phyloP scores from a whole-genome alignment of 1,139 yeast species.

The Tardiomyces depauwii region DNA sequence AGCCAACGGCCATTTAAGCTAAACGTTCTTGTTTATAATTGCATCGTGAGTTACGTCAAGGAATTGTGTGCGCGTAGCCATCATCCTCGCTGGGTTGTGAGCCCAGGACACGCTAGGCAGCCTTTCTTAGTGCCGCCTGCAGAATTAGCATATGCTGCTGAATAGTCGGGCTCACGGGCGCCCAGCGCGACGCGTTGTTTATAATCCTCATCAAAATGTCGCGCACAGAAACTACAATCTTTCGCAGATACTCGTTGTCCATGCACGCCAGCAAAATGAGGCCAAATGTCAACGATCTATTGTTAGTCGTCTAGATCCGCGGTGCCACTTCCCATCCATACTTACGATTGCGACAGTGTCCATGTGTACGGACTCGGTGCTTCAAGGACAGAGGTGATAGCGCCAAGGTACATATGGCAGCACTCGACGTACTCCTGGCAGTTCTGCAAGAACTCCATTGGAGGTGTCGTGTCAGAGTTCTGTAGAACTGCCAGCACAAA shows the following conservation, averaged over 20 bases:
- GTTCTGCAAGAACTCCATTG: conserved; percentile 6
- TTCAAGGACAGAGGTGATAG: conserved; percentile 5
- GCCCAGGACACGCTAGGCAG: too few relatives aligned
- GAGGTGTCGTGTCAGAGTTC: conserved; percentile 1
- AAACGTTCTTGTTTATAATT: too few relatives aligned
- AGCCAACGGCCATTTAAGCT: too few relatives aligned
- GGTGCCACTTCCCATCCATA: conserved; percentile 9
- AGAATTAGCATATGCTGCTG: not conserved
- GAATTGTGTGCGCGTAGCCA: too few relatives aligned
- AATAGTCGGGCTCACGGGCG: not conserved
- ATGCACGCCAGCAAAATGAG: not conserved
- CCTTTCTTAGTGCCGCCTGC: not conserved
- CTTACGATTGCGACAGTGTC: conserved; percentile 9
- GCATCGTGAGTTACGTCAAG: too few relatives aligned
- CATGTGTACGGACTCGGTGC: conserved; percentile 11
- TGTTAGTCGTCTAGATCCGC: conserved; percentile 5
- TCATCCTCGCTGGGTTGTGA: too few relatives aligned
- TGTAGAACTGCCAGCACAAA: conserved; percentile 8
- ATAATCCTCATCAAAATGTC: not conserved
- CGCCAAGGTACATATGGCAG: conserved; percentile 8
- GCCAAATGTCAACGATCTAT: not conserved
- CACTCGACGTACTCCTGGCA: conserved; percentile 9
- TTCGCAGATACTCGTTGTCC: not conserved
- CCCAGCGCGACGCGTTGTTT: not conserved
- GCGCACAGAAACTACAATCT: not conserved